Evolutionary conservation across 2,329 filamentous ascomycete species (phyloP).

Genomic region (Colletotrichum endophyticum): DNA sequence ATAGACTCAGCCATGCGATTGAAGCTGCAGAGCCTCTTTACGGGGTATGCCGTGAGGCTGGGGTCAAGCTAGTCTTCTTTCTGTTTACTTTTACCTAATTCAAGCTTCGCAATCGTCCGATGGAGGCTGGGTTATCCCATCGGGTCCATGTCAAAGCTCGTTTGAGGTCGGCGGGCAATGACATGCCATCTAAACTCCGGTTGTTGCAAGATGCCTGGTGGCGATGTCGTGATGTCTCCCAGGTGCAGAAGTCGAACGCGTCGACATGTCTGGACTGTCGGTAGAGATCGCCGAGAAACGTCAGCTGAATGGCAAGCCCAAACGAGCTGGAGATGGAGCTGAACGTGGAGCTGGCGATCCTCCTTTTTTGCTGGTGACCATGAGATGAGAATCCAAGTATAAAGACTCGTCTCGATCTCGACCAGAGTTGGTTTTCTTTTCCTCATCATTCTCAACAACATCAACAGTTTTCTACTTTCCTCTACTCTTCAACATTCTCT

Average conservation of each 20-base stretch:
- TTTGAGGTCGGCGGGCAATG: not conserved
- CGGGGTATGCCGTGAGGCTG: not conserved
- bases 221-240: not conserved
- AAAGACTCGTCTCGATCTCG: not conserved
- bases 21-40: not conserved
- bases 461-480: not conserved
- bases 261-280: not conserved
- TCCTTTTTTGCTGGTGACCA: not conserved
- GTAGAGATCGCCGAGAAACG: not conserved
- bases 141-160: not conserved
- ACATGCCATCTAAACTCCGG: constrained; percentile 7
- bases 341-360: not conserved
- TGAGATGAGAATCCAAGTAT: not conserved
- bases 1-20: not conserved
- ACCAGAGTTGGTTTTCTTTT: not conserved
- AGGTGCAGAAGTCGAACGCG: not conserved
- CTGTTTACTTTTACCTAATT: constrained; percentile 1
- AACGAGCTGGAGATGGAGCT: not conserved
- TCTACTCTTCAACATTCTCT: not conserved
- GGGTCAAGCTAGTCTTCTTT: not conserved
- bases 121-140: not conserved
- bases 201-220: not conserved
- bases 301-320: not conserved
- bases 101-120: constrained; percentile 3
- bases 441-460: not conserved